Evolutionary conservation across 495 filamentous ascomycete genomes (phyloP), one percentile per base, ranked within the genome.

Genomic region (Rhizodiscina lignyota): DNA sequence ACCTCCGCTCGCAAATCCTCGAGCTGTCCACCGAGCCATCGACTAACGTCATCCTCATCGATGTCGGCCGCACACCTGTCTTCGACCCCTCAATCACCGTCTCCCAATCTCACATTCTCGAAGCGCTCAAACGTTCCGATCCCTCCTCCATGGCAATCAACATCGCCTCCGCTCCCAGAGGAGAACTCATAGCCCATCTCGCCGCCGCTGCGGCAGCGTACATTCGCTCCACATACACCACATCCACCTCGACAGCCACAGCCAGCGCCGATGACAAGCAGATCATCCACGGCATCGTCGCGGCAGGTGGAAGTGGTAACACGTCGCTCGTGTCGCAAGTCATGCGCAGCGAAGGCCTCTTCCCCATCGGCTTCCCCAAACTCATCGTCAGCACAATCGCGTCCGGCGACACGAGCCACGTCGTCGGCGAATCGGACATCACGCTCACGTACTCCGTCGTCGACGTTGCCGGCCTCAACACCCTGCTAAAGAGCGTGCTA

Each of bases 391-490:
- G 67, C 15, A 81, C 77, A 0, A 68, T 80, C 40, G 74, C 73
- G 3, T 68, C 62, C 6, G 70, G 74, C 2, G 68, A 79, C 40
- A 64, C 67, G 1, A 57, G 58, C 0, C 59, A 64, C 0, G 64
- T 72, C 11, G 60, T 80, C 2, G 72, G 66, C 28, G 72, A 79
- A 48, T 64, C 63, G 0, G 77, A 83, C 43, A 73, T 83, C 38
- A 67, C 62, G 1, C 64, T 81, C 58, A 76, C 80, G 70, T 74
- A 78, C 41, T 63, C 62, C 13, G 67, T 81, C 6, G 74, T 79
- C 12, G 77, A 83, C 42, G 66, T 83, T 31, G 73, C 76, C 2
- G 77, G 77, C 2, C 42, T 61, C 16, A 83, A 81, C 39, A 40
- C 53, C 1, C 49, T 80, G 8, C 51, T 80, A 16, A 51, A 60